phyloP scores from a whole-genome alignment of 495 filamentous ascomycete genomes.

The Halenospora varia region DNA sequence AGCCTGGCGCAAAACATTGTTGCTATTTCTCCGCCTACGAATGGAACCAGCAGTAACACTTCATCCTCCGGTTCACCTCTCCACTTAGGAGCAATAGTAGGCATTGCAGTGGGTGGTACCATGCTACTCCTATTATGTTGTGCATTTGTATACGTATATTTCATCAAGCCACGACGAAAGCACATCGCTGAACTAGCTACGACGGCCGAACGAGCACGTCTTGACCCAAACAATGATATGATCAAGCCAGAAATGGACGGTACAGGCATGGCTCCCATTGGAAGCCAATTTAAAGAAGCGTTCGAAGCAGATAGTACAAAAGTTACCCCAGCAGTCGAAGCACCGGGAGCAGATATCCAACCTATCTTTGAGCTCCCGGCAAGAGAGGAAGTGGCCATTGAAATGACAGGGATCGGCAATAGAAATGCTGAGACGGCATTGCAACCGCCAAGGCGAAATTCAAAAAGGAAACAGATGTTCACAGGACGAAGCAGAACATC shows the following conservation, averaged over 20 bases:
- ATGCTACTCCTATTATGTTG: neutral
- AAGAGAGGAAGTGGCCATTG: neutral
- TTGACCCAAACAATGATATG: neutral
- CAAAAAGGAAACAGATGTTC: neutral
- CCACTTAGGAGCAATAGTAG: constrained; percentile 10
- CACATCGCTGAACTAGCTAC: neutral
- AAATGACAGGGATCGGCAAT: neutral
- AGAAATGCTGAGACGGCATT: too few relatives aligned
- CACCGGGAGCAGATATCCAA: neutral
- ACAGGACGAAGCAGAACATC: neutral
- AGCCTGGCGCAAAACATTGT: constrained; percentile 7
- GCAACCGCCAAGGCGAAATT: too few relatives aligned
- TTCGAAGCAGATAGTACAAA: neutral
- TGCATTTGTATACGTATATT: neutral
- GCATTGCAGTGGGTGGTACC: constrained; percentile 13
- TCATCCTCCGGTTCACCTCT: neutral
- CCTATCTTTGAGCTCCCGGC: neutral
- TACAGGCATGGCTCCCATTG: neutral
- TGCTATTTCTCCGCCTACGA: constrained; percentile 9
- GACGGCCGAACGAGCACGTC: neutral
- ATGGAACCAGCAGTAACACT: neutral
- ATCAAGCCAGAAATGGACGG: neutral
- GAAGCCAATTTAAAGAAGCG: neutral
- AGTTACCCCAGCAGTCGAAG: neutral
- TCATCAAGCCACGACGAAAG: neutral